Evolutionary conservation across 139 green algal species (phyloP).

Genomic region (Picochlorum sp.): DNA sequence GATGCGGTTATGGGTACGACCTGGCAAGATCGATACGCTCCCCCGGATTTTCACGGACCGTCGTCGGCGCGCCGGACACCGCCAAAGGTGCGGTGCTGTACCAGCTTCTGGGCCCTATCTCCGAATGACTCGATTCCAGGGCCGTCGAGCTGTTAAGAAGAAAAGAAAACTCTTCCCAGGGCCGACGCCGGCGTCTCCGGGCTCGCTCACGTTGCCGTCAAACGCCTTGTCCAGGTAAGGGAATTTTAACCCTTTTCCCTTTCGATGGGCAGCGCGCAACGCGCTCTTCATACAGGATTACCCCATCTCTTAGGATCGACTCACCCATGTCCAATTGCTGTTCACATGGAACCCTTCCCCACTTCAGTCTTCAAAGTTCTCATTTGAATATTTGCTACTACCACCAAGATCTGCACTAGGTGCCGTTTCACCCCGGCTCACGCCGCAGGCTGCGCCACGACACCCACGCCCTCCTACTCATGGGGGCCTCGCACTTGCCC

Average conservation of each 20-base stretch:
- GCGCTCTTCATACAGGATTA: conserved; percentile 78
- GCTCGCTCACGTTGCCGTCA: conserved; percentile 77
- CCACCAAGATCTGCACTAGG: conserved; percentile 90
- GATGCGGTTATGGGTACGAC: conserved; percentile 93
- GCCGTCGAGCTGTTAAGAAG: conserved; percentile 82
- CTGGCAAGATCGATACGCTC: conserved; percentile 67
- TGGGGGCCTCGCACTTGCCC: conserved; percentile 71
- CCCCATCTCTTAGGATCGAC: conserved; percentile 87
- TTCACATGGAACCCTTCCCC: conserved; percentile 93
- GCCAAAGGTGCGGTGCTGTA: conserved; percentile 76
- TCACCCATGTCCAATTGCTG: conserved; percentile 92
- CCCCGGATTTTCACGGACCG: conserved; percentile 82
- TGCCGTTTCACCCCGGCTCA: conserved; percentile 76
- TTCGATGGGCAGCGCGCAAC: conserved; percentile 70
- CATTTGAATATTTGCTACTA: conserved; percentile 94
- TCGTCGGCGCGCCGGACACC: conserved; percentile 76
- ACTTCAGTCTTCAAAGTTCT: conserved; percentile 91
- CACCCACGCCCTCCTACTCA: conserved; percentile 87
- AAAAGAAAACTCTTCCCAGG: conserved; percentile 92
- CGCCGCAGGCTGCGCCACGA: conserved; percentile 66
- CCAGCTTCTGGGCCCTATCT: conserved; percentile 78
- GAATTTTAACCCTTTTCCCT: conserved; percentile 93
- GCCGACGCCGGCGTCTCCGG: conserved; percentile 69
- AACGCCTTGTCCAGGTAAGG: conserved; percentile 75
- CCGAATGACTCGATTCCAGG: conserved; percentile 81